Conservation (phyloP, 345 rosid species). For the Aquilaria sinensis region DNA sequence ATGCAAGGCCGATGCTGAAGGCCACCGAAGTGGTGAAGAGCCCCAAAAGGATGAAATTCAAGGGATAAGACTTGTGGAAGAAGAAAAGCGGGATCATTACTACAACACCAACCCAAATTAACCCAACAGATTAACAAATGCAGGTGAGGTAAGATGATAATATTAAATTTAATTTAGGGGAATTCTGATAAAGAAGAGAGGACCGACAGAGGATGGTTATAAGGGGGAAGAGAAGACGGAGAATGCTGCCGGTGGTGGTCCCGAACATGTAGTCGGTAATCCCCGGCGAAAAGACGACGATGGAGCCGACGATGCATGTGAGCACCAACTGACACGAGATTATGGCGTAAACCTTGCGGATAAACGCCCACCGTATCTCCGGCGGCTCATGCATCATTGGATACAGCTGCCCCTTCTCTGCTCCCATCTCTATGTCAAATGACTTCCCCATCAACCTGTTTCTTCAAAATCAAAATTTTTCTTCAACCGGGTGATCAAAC, state of each 20-base stretch:
- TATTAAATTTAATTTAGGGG: no score
- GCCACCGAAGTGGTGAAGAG: constrained; percentile 47
- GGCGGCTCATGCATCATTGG: constrained; percentile 48
- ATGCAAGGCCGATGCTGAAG: constrained; percentile 44
- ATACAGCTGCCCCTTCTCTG: constrained; percentile 17
- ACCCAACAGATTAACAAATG: neutral
- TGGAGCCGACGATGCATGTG: constrained; percentile 36
- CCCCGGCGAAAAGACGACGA: constrained; percentile 28
- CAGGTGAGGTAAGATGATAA: no score
- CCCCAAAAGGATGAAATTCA: constrained; percentile 41
- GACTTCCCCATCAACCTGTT: constrained; percentile 17
- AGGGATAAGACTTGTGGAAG: constrained; percentile 46
- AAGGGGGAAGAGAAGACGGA: constrained; percentile 29
- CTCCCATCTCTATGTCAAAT: constrained; percentile 13
- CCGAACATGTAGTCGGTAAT: constrained; percentile 34
- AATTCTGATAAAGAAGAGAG: neutral
- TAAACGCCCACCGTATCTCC: constrained; percentile 63
- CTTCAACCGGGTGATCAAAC: no score
- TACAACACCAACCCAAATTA: constrained; percentile 18
- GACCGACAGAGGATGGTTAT: constrained; percentile 19
- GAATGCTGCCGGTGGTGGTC: constrained; percentile 24
- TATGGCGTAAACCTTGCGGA: constrained; percentile 51
- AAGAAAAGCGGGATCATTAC: constrained; percentile 40
- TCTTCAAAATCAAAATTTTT: neutral
- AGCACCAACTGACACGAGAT: constrained; percentile 37